A percentile compares a stretch with the other conserved stretches of the same genome.
These are phyloP conservation scores for Stagonosporopsis cucurbitacearum DNA, from an alignment of 2,329 filamentous ascomycete species.

Conservation along the genomic window DNA sequence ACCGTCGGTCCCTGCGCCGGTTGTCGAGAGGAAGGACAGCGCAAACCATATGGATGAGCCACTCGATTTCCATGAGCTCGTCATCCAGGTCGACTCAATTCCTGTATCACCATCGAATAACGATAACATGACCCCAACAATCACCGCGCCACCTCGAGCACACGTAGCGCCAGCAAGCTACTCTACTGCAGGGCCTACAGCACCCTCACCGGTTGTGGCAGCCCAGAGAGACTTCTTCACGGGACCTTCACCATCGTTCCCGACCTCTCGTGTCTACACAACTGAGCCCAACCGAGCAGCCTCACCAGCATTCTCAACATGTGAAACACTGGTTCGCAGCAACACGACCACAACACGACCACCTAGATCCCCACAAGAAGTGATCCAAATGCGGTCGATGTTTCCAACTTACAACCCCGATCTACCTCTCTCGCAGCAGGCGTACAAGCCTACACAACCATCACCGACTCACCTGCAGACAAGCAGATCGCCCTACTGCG, in stretches of 20 bases:
- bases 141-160: conserved; percentile 36
- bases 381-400: conserved; percentile 68
- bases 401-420: conserved; percentile 77
- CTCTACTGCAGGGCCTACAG: conserved; percentile 30
- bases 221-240: conserved; percentile 29
- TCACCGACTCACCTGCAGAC: conserved; percentile 71
- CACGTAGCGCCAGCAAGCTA: conserved; percentile 34
- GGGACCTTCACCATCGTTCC: conserved; percentile 22
- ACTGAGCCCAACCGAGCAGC: conserved; percentile 41
- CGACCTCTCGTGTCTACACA: conserved; percentile 23
- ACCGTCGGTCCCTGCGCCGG: conserved; percentile 39
- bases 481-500: conserved; percentile 68
- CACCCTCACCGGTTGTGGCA: conserved; percentile 27
- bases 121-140: conserved; percentile 28
- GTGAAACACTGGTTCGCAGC: conserved; percentile 46
- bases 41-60: conserved; percentile 39
- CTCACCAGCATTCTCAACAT: conserved; percentile 47
- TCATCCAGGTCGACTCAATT: conserved; percentile 50
- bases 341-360: conserved; percentile 45
- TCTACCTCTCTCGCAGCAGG: conserved; percentile 69
- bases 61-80: conserved; percentile 48
- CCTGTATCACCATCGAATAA: conserved; percentile 42
- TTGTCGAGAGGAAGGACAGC: conserved; percentile 39
- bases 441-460: conserved; percentile 72
- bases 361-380: conserved; percentile 42